Percentiles rank a stretch among this genome's conserved stretches.
These are phyloP conservation scores for Malassezia arunalokei DNA, from an alignment of 1,284 basidiomycete species.

Conservation along the genomic window DNA sequence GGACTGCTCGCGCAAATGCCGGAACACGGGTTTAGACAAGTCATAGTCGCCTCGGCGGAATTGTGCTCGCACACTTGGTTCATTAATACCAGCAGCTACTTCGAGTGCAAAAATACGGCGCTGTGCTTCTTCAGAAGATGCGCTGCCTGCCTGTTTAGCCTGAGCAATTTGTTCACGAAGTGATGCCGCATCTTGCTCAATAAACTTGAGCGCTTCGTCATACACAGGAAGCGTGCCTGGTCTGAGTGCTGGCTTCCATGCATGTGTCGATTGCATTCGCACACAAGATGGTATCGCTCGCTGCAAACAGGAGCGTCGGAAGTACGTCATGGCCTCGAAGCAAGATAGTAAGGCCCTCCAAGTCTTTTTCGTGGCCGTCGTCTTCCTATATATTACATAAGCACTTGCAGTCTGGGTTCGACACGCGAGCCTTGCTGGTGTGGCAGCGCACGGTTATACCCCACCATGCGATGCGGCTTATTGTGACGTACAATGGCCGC, in stretches of 20 bases:
- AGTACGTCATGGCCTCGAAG: too few species aligned
- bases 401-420: too few species aligned
- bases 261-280: constrained; percentile 2
- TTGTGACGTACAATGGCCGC: constrained; percentile 37
- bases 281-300: background rate
- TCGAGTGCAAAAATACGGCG: constrained; percentile 52
- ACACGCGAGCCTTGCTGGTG: too few species aligned
- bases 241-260: constrained; percentile 51
- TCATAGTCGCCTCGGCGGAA: constrained; percentile 57
- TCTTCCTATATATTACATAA: too few species aligned
- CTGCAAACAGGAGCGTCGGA: too few species aligned
- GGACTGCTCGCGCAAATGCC: constrained; percentile 65
- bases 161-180: constrained; percentile 51
- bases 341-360: too few species aligned
- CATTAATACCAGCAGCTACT: constrained; percentile 61
- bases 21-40: constrained; percentile 56
- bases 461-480: constrained; percentile 24
- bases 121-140: constrained; percentile 35
- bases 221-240: constrained; percentile 64
- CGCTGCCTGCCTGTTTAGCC: constrained; percentile 7
- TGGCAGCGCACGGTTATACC: too few species aligned
- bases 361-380: too few species aligned
- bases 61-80: constrained; percentile 64
- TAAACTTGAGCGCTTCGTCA: constrained; percentile 63
- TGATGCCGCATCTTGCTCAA: constrained; percentile 50